Base-by-base conservation (phyloP, 495 filamentous ascomycete genomes). In the Podospora sp. region DNA sequence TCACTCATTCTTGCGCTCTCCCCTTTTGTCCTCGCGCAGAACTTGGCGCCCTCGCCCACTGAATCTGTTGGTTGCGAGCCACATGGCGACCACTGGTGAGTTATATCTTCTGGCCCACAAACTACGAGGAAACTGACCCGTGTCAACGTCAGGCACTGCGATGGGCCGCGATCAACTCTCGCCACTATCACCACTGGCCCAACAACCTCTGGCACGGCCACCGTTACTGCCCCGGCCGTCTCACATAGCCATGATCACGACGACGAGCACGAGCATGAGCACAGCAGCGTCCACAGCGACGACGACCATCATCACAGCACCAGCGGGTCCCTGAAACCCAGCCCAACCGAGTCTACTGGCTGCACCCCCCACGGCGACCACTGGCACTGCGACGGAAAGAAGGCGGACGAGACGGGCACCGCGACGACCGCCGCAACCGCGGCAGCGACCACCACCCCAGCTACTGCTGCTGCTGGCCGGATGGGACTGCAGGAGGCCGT, bases 61-160 rank as follows among this genome's bases (percentile, higher is more conserved):
- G 72, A 73, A 62, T 78, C 76, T 6, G 55, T 74, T 35, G 78
- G 78, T 46, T 80, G 76, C 50, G 72, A 71, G 22, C 59, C 76
- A 49, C 77, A 80, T 56, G 74, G 66, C 46, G 78, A 80, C 63
- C 77, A 79, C 68, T 80, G 78, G 78, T 77, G 65, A 33, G 67
- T 62, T 21, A n/a, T 50, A 6, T 25, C 20, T 27, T 50, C 25
- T 50, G 58, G 60, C 12, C 8, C 46, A 60, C 16, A 24, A 20
- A 9, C 65, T 11, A 25, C 26, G 6, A 40, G 46, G 26, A 46
- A 11, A 46, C 40, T 46, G 40, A 46, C 40, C 40, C 25, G n/a
- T n/a, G n/a, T n/a, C n/a, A 36, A 3, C 26, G 52, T 50, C 50
- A 77, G 77, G 75, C 69, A 80, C 66, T 78, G 77, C 53, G 76